A percentile compares a stretch with the other conserved stretches of the same genome.
phyloP scores from a whole-genome alignment of 2,329 filamentous ascomycete genomes.

The Blastomyces gilchristii region DNA sequence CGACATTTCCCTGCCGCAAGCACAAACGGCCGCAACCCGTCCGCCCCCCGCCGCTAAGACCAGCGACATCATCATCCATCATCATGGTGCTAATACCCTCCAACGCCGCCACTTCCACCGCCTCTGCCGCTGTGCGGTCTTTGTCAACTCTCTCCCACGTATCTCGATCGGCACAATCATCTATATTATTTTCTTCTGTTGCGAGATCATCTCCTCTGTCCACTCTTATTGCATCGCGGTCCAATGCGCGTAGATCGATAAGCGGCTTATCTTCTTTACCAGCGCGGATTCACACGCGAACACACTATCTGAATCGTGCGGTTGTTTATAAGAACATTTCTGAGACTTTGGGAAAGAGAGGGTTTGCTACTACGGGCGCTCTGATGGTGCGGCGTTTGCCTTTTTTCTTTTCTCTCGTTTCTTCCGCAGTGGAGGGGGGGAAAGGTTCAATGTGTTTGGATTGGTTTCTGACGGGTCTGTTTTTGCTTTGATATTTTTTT shows the following conservation, averaged over 20 bases:
- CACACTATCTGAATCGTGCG: not conserved
- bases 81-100: conserved; percentile 5
- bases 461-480: not conserved
- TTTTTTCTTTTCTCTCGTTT: not conserved
- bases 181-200: not conserved
- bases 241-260: conserved; percentile 1
- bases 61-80: not conserved
- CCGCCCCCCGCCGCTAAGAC: not conserved
- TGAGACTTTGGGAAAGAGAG: conserved; percentile 6
- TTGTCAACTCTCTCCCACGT: conserved; percentile 10
- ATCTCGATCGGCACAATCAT: conserved; percentile 8
- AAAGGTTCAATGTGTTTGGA: not conserved
- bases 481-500: conserved; percentile 9
- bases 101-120: conserved; percentile 8
- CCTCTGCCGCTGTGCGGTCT: conserved; percentile 9
- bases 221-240: not conserved
- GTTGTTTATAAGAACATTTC: not conserved
- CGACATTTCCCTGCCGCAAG: not conserved
- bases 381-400: conserved; percentile 12
- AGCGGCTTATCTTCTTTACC: not conserved
- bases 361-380: conserved; percentile 12
- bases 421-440: not conserved
- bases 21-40: not conserved
- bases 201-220: not conserved
- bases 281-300: not conserved